Base-by-base conservation (phyloP, 352 stramenopile genomes). In the Phytophthora ramorum region DNA sequence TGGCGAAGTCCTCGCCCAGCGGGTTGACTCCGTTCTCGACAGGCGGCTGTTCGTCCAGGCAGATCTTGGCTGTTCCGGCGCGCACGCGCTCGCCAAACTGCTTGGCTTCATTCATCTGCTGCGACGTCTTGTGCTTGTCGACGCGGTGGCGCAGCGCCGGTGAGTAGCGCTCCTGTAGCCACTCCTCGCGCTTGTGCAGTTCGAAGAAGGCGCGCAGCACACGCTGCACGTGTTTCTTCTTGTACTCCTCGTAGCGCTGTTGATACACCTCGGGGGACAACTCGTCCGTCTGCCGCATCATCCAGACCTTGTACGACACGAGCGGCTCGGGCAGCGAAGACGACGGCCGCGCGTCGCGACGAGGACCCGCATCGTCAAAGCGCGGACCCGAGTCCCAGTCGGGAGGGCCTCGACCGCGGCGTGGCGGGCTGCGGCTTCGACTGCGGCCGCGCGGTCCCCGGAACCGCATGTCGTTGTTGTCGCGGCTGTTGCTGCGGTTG, bases 161-260 rank as follows among this genome's bases (percentile, higher is more conserved):
- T 1, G 85, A 93, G 67, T 95, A 95, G 37, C 85, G 85, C 51
- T 93, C 85, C 62, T 93, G 87, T n/a, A 95, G 78, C 87, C 87
- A 95, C 56, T 95, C 87, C 46, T 95, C 85, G 10, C 77, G 73
- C 69, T 95, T 95, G 74, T 95, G 87, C 46, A 83, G 73, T 16
- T 93, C 87, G 44, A 95, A 95, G 65, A 95, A 95, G n/a, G 85
- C 79, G 19, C 85, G 85, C 66, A 92, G 78, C 19, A 93, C 57
- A 0, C 82, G 81, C 66, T 93, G 85, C 49, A 86, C 71, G 67
- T 93, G 90, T 47, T 92, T 92, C 69, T 95, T 95, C 72, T 93
- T 95, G 78, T 95, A 95, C 58, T 95, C 87, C 50, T 95, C 87
- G 69, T 95, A 95, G 34, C 87, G 83, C 48, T 95, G 85, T 62